Evolutionary conservation across 768 basidiomycete species (phyloP).

Genomic region (Galerina sulciceps): DNA sequence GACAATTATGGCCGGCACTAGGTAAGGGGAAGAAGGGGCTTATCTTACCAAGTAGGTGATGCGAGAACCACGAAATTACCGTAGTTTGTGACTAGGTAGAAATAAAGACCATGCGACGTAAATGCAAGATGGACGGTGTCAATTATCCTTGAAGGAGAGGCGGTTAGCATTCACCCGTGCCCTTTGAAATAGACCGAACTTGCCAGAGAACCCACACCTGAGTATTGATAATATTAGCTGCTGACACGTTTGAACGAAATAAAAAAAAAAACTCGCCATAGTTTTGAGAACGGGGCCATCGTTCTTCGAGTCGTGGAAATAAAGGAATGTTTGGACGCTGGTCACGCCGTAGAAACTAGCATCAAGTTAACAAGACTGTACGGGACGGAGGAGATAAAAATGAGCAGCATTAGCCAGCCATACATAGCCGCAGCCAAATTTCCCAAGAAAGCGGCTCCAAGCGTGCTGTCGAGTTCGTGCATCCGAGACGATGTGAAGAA

Average conservation of each 20-base stretch:
- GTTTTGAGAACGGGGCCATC: background rate
- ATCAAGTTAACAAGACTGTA: background rate
- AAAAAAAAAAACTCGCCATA: background rate
- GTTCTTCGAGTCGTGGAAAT: background rate
- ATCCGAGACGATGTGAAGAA: too few relatives aligned
- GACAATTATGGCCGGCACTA: background rate
- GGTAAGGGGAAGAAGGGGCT: background rate
- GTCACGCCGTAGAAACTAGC: slow-evolving; percentile 7
- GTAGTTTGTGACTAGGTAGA: slow-evolving; percentile 7
- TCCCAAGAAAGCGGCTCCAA: too few relatives aligned
- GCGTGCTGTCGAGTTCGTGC: too few relatives aligned
- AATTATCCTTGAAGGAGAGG: background rate
- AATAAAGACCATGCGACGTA: slow-evolving; percentile 4
- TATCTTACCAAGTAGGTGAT: slow-evolving; percentile 7
- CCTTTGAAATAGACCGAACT: background rate
- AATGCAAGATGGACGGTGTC: slow-evolving; percentile 10
- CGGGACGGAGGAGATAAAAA: too few relatives aligned
- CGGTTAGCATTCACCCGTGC: background rate
- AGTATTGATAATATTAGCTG: background rate
- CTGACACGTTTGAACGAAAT: background rate
- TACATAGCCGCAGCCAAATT: too few relatives aligned
- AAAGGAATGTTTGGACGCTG: slow-evolving; percentile 5
- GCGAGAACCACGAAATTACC: background rate
- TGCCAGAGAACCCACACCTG: background rate
- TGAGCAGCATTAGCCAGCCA: too few relatives aligned